A percentile compares a stretch with the other conserved stretches of the same genome.
Conservation (phyloP, 2,329 filamentous ascomycete species). For the Ophiostoma triangulosporum region DNA sequence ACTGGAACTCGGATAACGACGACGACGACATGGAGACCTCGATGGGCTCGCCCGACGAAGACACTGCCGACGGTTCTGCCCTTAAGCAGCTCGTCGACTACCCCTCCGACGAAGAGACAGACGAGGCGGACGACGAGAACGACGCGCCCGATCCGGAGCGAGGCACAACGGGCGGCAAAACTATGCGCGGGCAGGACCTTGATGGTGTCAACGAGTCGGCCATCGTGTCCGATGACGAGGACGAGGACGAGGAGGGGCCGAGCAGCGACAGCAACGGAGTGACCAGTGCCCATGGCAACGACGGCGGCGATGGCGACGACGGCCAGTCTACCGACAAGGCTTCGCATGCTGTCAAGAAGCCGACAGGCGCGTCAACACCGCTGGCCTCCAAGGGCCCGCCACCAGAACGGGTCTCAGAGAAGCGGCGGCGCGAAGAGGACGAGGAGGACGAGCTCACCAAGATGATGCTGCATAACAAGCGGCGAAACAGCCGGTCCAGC, state of each 20-base stretch:
- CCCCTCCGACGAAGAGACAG: constrained; percentile 63
- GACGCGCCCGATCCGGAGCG: not conserved
- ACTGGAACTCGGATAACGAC: constrained; percentile 80
- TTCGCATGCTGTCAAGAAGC: no score
- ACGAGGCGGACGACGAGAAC: not conserved
- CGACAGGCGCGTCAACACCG: not conserved
- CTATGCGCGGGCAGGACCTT: not conserved
- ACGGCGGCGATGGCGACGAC: not conserved
- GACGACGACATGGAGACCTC: constrained; percentile 32
- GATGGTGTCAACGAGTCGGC: not conserved
- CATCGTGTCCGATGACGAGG: not conserved
- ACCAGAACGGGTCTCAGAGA: constrained; percentile 72
- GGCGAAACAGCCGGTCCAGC: constrained; percentile 40
- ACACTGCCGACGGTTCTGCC: constrained; percentile 45
- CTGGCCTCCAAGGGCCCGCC: constrained; percentile 23
- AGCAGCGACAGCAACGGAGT: not conserved
- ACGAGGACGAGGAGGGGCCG: not conserved
- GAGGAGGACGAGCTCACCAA: constrained; percentile 88
- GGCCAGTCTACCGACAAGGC: no score
- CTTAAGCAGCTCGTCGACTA: constrained; percentile 79
- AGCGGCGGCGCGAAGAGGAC: constrained; percentile 81
- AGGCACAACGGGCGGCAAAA: not conserved
- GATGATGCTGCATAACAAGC: constrained; percentile 52
- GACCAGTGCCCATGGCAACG: not conserved
- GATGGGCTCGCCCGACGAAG: constrained; percentile 17